Base-by-base conservation (phyloP, 2,329 filamentous ascomycete species). In the Coniochaeta pulveracea region DNA sequence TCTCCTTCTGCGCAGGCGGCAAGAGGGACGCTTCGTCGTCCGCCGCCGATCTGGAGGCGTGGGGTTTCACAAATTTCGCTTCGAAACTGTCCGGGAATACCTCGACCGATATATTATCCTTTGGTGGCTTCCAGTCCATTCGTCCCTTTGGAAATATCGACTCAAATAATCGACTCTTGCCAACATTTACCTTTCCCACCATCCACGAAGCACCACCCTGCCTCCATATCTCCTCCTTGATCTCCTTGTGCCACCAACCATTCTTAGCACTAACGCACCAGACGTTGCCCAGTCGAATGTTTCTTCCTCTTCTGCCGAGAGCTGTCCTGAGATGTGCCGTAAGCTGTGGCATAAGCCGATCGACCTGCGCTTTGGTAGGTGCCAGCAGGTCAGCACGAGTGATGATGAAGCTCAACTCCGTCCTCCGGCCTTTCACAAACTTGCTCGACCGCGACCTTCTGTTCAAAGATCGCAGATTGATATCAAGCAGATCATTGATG, bases 161-260 rank as follows among this genome's bases (percentile, higher is more conserved):
- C 45, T 91, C 79, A 39, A 96, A 93, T 3, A 98, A 69, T 49
- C 81, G 80, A 46, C 89, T 96, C 58, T 98, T 98, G 16, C 91
- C 93, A 3, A 96, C 93, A 50, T 98, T 98, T 41, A 86, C 85
- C 56, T 94, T 96, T n/a, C 91, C 91, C 3, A 98, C 82, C 66
- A 98, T 79, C 89, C 91, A 98, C 11, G 83, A 80, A 11, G 79
- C 91, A 4, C 89, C 89, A 4, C 85, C 86, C 31, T 84, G 73
- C 26, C 76, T 61, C 69, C 77, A 88, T 29, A 98, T 86, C 30
- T 88, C 80, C 44, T 94, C 79, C 54, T 85, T 94, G 35, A 98
- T 61, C 32, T 81, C 66, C 43, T 72, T 81, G 0, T 88, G 94
- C 85, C 89, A 95, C 91, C 93, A 98, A 8, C 72, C 72, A 37